A percentile compares a stretch with the other conserved stretches of the same genome.
phyloP scores from a whole-genome alignment of 768 basidiomycete species.

The Boletus subparvulus region DNA sequence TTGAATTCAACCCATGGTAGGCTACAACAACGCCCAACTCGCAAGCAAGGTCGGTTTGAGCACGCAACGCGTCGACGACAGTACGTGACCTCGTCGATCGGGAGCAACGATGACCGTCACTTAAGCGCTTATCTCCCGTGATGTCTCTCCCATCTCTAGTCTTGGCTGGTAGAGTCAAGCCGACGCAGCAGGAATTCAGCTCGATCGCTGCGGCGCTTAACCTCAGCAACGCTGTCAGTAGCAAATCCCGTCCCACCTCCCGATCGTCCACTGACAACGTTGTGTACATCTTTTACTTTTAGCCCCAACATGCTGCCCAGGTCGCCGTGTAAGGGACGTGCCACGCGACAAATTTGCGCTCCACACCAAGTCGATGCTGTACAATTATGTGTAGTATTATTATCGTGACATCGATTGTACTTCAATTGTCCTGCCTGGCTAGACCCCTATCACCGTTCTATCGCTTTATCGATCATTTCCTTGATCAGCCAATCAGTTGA shows the following conservation, averaged over 20 bases:
- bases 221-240: conserved; percentile 38
- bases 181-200: conserved; percentile 51
- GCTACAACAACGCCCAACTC: conserved; percentile 31
- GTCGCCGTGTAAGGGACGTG: background rate
- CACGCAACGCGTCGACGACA: conserved; percentile 51
- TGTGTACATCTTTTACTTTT: background rate
- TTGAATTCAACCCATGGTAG: conserved; percentile 2
- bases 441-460: background rate
- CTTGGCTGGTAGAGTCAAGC: conserved; percentile 41
- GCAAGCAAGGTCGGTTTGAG: conserved; percentile 42
- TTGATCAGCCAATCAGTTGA: background rate
- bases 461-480: background rate
- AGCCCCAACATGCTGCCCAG: background rate
- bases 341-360: background rate
- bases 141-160: conserved; percentile 38
- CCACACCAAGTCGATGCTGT: background rate
- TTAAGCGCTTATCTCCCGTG: background rate
- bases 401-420: conserved; percentile 1
- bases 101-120: background rate
- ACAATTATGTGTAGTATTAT: conserved; percentile 12
- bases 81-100: conserved; percentile 37
- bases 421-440: background rate
- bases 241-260: background rate
- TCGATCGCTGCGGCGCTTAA: conserved; percentile 44
- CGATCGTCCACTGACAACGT: background rate